These are phyloP conservation scores for Phytophthora brassicae DNA, from an alignment of 352 stramenopile genomes.

Conservation along the genomic window DNA sequence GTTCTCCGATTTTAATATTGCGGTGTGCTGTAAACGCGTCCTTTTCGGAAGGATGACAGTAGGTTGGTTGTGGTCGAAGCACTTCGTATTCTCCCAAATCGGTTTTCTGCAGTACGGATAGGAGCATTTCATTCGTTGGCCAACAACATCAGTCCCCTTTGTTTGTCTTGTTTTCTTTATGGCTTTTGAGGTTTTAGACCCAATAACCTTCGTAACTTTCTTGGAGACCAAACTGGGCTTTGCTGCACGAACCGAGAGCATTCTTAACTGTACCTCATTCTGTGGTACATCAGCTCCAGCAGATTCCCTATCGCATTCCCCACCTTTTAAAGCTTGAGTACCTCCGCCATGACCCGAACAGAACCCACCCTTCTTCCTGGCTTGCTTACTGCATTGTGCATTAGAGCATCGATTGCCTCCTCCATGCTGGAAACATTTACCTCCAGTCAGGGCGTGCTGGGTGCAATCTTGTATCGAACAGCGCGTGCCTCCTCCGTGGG, in stretches of 20 bases:
- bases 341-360: background rate
- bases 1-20: background rate
- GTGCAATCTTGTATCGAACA: background rate
- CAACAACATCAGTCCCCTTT: too few relatives aligned
- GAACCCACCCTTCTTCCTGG: background rate
- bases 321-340: background rate
- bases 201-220: too few relatives aligned
- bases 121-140: background rate
- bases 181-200: too few relatives aligned
- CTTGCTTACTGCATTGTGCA: conserved; percentile 10
- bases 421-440: background rate
- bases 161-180: too few relatives aligned
- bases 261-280: too few relatives aligned
- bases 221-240: too few relatives aligned
- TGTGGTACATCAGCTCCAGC: too few relatives aligned
- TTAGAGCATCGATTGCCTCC: conserved; percentile 1
- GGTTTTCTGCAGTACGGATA: background rate
- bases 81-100: background rate
- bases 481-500: background rate
- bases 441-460: background rate
- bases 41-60: background rate
- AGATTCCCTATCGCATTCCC: background rate
- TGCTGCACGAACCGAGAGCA: too few relatives aligned
- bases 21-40: background rate
- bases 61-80: background rate